These are phyloP conservation scores for Oropetium thomaeum DNA, from an alignment of 176 grass and related monocot species.

Conservation along the genomic window DNA sequence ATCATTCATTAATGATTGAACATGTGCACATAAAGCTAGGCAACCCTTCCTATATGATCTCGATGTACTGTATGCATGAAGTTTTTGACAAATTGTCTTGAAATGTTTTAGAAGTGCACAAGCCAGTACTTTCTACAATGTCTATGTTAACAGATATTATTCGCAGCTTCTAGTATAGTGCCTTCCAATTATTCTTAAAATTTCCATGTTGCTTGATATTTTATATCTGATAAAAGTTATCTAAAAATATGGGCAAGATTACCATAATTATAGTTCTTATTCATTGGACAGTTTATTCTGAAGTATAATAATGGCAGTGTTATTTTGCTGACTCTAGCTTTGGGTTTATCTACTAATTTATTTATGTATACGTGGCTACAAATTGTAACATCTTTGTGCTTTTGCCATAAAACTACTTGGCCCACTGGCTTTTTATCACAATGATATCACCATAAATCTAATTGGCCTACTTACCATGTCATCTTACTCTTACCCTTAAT, in stretches of 20 bases:
- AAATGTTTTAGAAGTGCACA: background rate
- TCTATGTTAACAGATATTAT: background rate
- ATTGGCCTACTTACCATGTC: background rate
- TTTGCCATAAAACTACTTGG: background rate
- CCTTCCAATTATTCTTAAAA: background rate
- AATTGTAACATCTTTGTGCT: background rate
- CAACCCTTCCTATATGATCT: background rate
- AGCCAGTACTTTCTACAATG: background rate
- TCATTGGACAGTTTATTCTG: background rate
- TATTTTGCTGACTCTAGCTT: background rate
- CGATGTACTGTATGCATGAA: background rate
- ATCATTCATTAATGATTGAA: background rate
- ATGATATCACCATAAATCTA: background rate
- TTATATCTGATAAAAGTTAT: background rate
- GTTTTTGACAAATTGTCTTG: background rate
- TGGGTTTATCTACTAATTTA: background rate
- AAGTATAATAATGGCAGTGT: background rate
- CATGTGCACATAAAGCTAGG: background rate
- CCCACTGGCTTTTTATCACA: background rate
- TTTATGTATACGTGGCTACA: background rate
- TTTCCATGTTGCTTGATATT: slow-evolving; percentile 8
- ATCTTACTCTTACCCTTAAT: background rate
- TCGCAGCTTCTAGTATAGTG: background rate
- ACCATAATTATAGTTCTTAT: background rate
- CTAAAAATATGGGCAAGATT: background rate